phyloP scores from a whole-genome alignment of 2,329 filamentous ascomycete species.

The Fonsecaea pugnacius region DNA sequence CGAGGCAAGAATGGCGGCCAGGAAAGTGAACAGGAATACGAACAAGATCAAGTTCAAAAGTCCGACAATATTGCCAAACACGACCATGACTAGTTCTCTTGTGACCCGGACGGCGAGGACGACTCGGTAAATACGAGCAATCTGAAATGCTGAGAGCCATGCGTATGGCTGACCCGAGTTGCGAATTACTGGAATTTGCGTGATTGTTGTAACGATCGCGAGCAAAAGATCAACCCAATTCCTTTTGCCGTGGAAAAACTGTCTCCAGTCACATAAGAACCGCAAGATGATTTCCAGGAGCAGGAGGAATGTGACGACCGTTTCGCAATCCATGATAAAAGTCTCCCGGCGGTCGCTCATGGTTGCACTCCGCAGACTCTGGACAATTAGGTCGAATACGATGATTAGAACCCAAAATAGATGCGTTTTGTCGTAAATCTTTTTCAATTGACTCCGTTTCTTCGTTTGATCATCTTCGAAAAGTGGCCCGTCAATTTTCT shows the following conservation, averaged over 20 bases:
- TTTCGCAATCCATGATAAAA: conserved; percentile 75
- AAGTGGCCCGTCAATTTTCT: conserved; percentile 59
- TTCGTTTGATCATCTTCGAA: conserved; percentile 41
- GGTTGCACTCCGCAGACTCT: conserved; percentile 73
- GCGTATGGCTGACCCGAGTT: conserved; percentile 73
- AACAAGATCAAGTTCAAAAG: conserved; percentile 94
- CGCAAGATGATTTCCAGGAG: conserved; percentile 81
- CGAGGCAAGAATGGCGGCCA: conserved; percentile 88
- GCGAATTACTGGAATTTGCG: conserved; percentile 80
- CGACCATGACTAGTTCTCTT: conserved; percentile 78
- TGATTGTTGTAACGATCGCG: conserved; percentile 79
- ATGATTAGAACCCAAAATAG: conserved; percentile 83
- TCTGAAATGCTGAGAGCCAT: conserved; percentile 92
- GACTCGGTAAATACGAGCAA: conserved; percentile 86
- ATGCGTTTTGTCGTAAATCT: conserved; percentile 72
- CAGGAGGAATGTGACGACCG: conserved; percentile 75
- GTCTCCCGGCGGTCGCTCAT: conserved; percentile 67
- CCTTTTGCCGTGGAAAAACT: conserved; percentile 72
- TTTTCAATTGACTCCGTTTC: conserved; percentile 59
- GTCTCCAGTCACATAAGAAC: conserved; percentile 76
- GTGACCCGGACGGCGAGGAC: conserved; percentile 89
- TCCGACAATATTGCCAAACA: conserved; percentile 89
- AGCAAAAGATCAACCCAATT: conserved; percentile 83
- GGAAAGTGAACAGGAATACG: conserved; percentile 91
- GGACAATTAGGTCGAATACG: conserved; percentile 75